Evolutionary conservation across 306 rosid genomes (phyloP).

Genomic region (Cucurbita ficifolia): DNA sequence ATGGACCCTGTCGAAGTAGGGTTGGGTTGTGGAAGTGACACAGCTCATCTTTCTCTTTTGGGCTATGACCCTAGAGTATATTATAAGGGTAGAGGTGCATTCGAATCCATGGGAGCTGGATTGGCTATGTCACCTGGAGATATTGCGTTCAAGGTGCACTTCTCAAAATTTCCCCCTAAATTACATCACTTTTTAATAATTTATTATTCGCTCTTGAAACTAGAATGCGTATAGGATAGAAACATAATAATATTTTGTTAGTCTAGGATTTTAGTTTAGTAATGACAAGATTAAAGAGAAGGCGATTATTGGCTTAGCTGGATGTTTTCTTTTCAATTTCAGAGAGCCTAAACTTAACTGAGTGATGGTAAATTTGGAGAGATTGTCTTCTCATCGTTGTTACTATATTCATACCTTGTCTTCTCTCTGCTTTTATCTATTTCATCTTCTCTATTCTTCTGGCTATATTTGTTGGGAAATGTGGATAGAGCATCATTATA

Average conservation of each 20-base stretch:
- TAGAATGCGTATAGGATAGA: not conserved
- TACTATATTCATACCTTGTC: not conserved
- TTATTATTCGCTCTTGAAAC: not conserved
- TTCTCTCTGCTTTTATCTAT: not conserved
- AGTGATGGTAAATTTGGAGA: not conserved
- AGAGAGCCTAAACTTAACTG: not conserved
- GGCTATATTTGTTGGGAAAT: not conserved
- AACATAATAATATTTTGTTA: not conserved
- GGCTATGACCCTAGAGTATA: conserved; percentile 84
- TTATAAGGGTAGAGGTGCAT: conserved; percentile 91
- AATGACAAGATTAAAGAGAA: not conserved
- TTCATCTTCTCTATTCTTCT: not conserved
- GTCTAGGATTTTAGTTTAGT: not conserved
- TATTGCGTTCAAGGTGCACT: conserved; percentile 77
- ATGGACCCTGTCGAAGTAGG: conserved; percentile 99
- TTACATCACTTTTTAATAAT: not conserved
- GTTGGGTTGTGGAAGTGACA: conserved; percentile 93
- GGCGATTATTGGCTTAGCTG: not conserved
- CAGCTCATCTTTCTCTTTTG: conserved; percentile 90
- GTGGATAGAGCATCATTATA: not conserved
- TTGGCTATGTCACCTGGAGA: conserved; percentile 97
- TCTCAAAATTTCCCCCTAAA: not conserved
- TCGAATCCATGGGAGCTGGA: conserved; percentile 99
- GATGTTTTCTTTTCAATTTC: not conserved
- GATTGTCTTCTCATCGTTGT: not conserved